phyloP scores from a whole-genome alignment of 2,329 filamentous ascomycete species.

The Blastomyces parvus region DNA sequence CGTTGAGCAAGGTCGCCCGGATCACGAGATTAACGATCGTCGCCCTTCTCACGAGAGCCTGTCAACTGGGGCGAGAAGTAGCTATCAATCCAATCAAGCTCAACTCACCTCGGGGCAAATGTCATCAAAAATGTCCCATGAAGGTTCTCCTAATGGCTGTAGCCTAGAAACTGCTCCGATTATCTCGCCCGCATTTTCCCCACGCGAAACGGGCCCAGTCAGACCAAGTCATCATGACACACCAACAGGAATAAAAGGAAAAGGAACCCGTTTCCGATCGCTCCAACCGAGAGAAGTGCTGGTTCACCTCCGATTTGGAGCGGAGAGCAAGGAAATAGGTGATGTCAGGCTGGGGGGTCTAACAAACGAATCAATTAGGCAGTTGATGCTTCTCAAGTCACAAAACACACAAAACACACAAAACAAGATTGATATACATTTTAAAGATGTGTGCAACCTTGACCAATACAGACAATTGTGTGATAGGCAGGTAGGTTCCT shows the following conservation, averaged over 20 bases:
- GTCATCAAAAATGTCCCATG: neutral
- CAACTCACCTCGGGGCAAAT: neutral
- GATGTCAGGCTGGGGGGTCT: conserved; percentile 25
- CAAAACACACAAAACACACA: neutral
- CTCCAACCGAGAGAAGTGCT: conserved; percentile 24
- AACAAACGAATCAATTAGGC: conserved; percentile 6
- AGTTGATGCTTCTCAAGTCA: conserved; percentile 18
- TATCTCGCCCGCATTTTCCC: neutral
- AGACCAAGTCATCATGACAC: neutral
- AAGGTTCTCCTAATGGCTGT: neutral
- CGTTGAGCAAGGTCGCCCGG: conserved; percentile 16
- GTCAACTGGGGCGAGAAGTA: neutral
- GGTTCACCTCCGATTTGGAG: conserved; percentile 24
- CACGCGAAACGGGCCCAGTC: neutral
- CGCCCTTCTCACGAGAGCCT: neutral
- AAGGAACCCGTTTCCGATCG: neutral
- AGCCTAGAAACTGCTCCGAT: neutral
- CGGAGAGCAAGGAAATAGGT: conserved; percentile 23
- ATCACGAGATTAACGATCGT: neutral
- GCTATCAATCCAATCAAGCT: neutral
- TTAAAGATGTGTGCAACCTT: conserved; percentile 25
- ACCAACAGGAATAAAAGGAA: neutral
- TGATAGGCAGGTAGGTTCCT: conserved; percentile 20
- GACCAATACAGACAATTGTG: conserved; percentile 23
- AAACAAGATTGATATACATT: conserved; percentile 23